Evolutionary conservation across 257 asterid genomes (phyloP), one percentile per base, ranked within the genome.

Genomic region (Solanum habrochaites): DNA sequence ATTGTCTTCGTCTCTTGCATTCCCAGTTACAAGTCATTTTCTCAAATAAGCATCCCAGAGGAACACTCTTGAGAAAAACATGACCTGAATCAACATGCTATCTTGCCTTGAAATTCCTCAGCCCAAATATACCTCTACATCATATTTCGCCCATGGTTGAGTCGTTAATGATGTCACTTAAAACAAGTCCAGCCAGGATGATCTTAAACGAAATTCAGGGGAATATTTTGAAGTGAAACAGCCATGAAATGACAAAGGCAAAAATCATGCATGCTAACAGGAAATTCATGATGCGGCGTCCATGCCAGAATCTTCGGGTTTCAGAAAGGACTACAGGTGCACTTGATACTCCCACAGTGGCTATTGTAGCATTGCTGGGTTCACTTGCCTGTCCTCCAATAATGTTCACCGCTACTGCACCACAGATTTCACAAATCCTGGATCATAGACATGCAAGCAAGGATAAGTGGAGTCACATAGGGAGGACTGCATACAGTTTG

Each of bases 191-290:
- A 11, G 66, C 45, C 85, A n/a, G 21, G 87, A 58, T 10, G 14
- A 64, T 12, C 67, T 52, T 40, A 7, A 25, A 52, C 7, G 16
- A 87, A 83, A 49, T 82, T 90, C 90, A 91, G 7, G 90, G 90
- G 67, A 90, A 81, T 39, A 92, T 77, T 42, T 89, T 90, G 88
- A 90, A 92, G 88, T 92, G 94, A 88, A 92, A 92, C 47, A 92
- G 92, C 94, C 94, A 92, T 14, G 94, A 92, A 82, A 92, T 88
- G n/a, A 92, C 88, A 70, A 92, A 92, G 85, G 94, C 94, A 60
- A 92, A 88, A 60, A 92, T 83, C 94, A 92, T 92, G 88, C 93
- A 92, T 69, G 91, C 94, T 10, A 92, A 91, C 43, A 92, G 90
- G 87, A 92, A 86, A 74, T 92, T 92, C 93, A 92, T 89, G 75